Base-by-base conservation (phyloP, 78 protist genomes). In the Dictyostelium intermedium region DNA sequence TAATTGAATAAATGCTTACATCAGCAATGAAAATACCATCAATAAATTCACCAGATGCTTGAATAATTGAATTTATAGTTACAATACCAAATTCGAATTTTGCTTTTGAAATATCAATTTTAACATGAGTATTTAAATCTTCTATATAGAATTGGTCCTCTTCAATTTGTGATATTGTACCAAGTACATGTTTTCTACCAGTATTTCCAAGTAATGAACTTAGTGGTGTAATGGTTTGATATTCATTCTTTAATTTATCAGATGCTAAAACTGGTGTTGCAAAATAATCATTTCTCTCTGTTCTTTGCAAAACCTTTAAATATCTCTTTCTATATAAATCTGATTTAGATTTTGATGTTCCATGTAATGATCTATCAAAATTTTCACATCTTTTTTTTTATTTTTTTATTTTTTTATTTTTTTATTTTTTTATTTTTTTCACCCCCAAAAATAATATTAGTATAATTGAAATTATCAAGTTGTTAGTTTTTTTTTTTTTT, bases 151-250 rank as follows among this genome's bases (percentile, higher is more conserved):
- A 89, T 25, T 61, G 47, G 35, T 78, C 94, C 8, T 89, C 94
- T 27, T 11, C 53, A 25, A 89, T 89, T 66, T 69, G 81, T n/a
- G 94, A 80, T 35, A 89, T 80, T 11, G 87, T 80, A 20, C 94
- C 94, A 0, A 89, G 47, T 5, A 89, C 82, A 70, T 69, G 74
- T 61, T 89, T 89, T 39, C 14, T 41, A 11, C 94, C 94, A 16
- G 79, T 35, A 81, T 69, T 89, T 1, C 94, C 94, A 5, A 89
- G 72, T 23, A 89, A 81, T 45, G 94, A 89, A 34, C 84, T 89
- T 30, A 89, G 41, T 34, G 94, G 85, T 32, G 87, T 89, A 2
- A 89, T 69, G 3, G 56, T 13, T 25, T 80, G 47, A 34, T 47
- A 41, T 23, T 89, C 87, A 2, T 50, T 20, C 11, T 43, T 61